Evolutionary conservation across 768 basidiomycete species (phyloP).

Genomic region (Termitomyces sp.): DNA sequence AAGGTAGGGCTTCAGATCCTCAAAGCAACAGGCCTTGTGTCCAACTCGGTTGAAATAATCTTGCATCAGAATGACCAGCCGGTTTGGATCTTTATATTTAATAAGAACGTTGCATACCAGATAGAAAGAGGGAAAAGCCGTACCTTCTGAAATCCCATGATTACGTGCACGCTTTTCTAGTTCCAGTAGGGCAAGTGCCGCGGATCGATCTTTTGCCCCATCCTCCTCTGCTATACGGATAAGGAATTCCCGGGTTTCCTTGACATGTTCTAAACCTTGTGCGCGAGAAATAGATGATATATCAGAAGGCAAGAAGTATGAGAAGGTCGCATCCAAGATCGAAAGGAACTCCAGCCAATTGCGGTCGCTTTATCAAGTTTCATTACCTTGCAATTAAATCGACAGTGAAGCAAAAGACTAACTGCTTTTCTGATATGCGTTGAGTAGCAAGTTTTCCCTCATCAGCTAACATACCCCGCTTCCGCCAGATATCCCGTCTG

Average conservation of each 20-base stretch:
- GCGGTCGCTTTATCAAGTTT: slow-evolving; percentile 47
- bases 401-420: slow-evolving; percentile 14
- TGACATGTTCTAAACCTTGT: slow-evolving; percentile 31
- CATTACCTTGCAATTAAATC: neutral
- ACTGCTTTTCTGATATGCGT: slow-evolving; percentile 58
- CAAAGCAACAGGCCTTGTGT: slow-evolving; percentile 81
- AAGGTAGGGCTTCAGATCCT: slow-evolving; percentile 74
- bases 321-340: slow-evolving; percentile 63
- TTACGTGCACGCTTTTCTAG: slow-evolving; percentile 55
- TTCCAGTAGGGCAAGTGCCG: slow-evolving; percentile 68
- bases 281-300: slow-evolving; percentile 22
- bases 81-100: slow-evolving; percentile 32
- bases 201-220: slow-evolving; percentile 70
- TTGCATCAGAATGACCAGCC: slow-evolving; percentile 45
- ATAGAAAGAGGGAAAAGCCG: neutral
- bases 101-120: neutral
- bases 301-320: slow-evolving; percentile 20
- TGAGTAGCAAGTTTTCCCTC: slow-evolving; percentile 59
- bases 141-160: slow-evolving; percentile 45
- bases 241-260: slow-evolving; percentile 47
- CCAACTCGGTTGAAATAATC: slow-evolving; percentile 69
- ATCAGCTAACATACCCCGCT: slow-evolving; percentile 48
- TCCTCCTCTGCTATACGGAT: slow-evolving; percentile 54
- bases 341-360: slow-evolving; percentile 86
- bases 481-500: slow-evolving; percentile 63